Evolutionary conservation across 2,329 filamentous ascomycete genomes (phyloP).

Genomic region (Onygenales sp.): DNA sequence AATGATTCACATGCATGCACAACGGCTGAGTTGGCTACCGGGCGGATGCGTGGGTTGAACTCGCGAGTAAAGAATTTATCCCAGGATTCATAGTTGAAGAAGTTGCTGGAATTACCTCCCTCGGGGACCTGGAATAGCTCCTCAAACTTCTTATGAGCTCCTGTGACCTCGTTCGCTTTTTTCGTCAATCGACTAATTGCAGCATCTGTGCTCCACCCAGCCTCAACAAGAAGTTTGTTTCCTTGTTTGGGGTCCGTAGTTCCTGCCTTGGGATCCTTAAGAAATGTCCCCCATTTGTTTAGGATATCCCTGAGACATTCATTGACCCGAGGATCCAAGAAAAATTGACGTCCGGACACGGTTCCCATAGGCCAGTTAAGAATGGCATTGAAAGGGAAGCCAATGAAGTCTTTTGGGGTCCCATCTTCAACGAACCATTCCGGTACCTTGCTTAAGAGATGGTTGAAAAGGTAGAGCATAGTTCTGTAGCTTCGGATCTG

Average conservation of each 20-base stretch:
- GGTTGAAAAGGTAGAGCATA: conserved; percentile 7
- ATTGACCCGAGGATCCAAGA: conserved; percentile 46
- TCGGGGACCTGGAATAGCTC: background rate
- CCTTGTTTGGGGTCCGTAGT: background rate
- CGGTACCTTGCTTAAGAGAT: conserved; percentile 20
- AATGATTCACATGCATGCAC: conserved; percentile 57
- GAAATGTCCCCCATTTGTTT: conserved; percentile 35
- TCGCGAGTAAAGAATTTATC: conserved; percentile 60
- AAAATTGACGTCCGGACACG: conserved; percentile 43
- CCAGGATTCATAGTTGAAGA: conserved; percentile 53
- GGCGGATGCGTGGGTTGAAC: conserved; percentile 46
- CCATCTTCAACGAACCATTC: conserved; percentile 22
- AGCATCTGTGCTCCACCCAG: background rate
- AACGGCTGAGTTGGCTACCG: conserved; percentile 47
- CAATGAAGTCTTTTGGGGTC: conserved; percentile 37
- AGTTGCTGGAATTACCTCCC: background rate
- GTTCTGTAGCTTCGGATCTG: conserved; percentile 6
- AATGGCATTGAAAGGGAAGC: conserved; percentile 48
- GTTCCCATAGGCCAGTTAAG: conserved; percentile 53
- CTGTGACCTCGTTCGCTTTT: background rate
- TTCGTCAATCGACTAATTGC: background rate
- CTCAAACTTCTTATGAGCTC: background rate
- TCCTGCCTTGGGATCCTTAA: conserved; percentile 3
- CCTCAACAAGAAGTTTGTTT: background rate
- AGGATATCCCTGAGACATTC: conserved; percentile 43